These are phyloP conservation scores for Puccinia horiana DNA, from an alignment of 1,284 basidiomycete species.

Conservation along the genomic window DNA sequence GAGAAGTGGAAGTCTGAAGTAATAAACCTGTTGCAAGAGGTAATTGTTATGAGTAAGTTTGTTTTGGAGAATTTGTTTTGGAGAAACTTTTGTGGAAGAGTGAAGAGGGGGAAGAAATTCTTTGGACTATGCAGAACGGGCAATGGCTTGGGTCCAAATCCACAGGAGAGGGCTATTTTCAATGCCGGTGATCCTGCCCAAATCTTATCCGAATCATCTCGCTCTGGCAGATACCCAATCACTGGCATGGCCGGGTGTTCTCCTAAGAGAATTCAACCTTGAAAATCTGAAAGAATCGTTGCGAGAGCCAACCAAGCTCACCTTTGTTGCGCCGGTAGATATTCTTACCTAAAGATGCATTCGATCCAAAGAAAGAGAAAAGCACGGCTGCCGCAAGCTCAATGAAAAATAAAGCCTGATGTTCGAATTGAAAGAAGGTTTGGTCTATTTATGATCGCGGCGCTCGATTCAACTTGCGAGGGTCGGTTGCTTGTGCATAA, in stretches of 20 bases:
- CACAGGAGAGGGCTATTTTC: constrained; percentile 24
- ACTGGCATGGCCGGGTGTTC: constrained; percentile 25
- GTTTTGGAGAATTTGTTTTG: background rate
- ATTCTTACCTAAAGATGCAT: constrained; percentile 7
- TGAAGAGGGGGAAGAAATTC: background rate
- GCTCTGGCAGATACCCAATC: constrained; percentile 30
- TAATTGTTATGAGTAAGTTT: background rate
- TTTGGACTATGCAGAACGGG: background rate
- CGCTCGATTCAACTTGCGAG: background rate
- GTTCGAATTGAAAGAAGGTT: background rate
- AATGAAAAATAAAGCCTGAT: background rate
- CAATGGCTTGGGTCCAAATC: background rate
- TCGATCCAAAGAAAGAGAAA: background rate
- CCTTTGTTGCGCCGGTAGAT: constrained; percentile 7
- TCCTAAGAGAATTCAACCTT: constrained; percentile 34
- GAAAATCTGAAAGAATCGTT: constrained; percentile 29
- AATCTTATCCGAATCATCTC: constrained; percentile 25
- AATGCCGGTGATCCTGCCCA: constrained; percentile 19
- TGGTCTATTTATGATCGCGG: background rate
- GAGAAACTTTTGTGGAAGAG: background rate
- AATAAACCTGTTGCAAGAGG: background rate
- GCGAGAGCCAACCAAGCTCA: background rate
- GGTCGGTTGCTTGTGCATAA: background rate
- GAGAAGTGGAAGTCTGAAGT: background rate
- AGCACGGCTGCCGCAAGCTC: background rate